phyloP scores from a whole-genome alignment of 2,329 filamentous ascomycete genomes.

The Pezicula neosporulosa region DNA sequence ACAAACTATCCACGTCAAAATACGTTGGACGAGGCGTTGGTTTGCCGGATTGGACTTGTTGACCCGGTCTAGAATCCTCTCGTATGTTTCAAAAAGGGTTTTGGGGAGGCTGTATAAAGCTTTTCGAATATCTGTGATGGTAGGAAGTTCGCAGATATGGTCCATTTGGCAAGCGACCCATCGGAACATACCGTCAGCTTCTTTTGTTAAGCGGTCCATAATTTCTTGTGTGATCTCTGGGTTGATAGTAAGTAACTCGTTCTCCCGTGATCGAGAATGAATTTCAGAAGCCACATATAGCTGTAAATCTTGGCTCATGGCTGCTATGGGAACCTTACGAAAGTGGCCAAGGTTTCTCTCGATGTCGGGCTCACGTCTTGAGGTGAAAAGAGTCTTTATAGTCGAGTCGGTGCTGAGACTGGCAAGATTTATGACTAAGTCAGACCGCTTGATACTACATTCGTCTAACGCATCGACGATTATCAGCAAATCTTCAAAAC shows the following conservation, averaged over 20 bases:
- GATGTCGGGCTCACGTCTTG: conserved; percentile 10
- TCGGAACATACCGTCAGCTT: conserved; percentile 15
- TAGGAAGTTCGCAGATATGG: conserved; percentile 12
- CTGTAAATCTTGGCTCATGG: conserved; percentile 10
- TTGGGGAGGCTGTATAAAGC: conserved; percentile 17
- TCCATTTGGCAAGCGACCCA: conserved; percentile 17
- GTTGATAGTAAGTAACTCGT: not conserved
- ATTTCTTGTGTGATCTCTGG: conserved; percentile 8
- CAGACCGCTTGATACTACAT: not conserved
- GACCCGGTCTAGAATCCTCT: conserved; percentile 17
- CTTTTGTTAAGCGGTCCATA: conserved; percentile 6
- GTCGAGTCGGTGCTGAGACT: conserved; percentile 3
- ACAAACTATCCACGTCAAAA: conserved; percentile 14
- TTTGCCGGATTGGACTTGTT: conserved; percentile 10
- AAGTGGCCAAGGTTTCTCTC: conserved; percentile 1
- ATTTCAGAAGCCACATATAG: conserved; percentile 15
- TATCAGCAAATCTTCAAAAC: conserved; percentile 2
- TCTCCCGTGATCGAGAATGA: conserved; percentile 7
- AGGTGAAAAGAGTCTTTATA: conserved; percentile 11
- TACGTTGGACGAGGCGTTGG: conserved; percentile 15
- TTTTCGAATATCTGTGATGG: conserved; percentile 17
- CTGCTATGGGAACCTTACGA: conserved; percentile 11
- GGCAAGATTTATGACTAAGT: not conserved
- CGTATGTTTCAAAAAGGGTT: conserved; percentile 17
- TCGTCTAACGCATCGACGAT: conserved; percentile 8